These are phyloP conservation scores for Talaromyces ruber DNA, from an alignment of 495 filamentous ascomycete genomes.

Conservation along the genomic window DNA sequence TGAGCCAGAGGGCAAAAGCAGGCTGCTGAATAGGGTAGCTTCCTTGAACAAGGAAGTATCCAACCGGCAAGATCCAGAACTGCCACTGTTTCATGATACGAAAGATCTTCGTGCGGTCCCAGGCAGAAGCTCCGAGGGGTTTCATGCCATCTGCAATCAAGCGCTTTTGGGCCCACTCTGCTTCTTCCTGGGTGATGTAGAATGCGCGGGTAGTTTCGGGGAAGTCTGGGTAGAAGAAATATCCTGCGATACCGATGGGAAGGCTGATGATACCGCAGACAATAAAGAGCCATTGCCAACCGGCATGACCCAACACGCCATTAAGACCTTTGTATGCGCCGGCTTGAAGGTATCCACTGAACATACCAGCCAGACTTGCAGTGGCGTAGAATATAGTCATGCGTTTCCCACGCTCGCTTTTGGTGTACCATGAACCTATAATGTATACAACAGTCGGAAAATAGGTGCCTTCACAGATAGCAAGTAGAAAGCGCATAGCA, in stretches of 20 bases:
- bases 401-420: not conserved
- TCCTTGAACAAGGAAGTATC: slow-evolving; percentile 4
- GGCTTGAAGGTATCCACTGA: not conserved
- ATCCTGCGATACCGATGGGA: not conserved
- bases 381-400: slow-evolving; percentile 1
- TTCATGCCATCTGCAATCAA: slow-evolving; percentile 4
- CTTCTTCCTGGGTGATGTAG: not conserved
- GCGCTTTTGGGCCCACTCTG: not conserved
- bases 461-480: not conserved
- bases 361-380: not conserved
- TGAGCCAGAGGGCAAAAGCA: slow-evolving; percentile 13
- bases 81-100: slow-evolving; percentile 6
- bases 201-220: slow-evolving; percentile 1
- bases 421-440: slow-evolving; percentile 6
- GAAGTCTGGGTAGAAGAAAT: slow-evolving; percentile 1
- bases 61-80: slow-evolving; percentile 1
- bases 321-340: slow-evolving; percentile 11
- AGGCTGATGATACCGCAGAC: slow-evolving; percentile 50
- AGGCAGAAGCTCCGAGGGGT: not conserved
- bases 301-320: slow-evolving; percentile 48
- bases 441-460: slow-evolving; percentile 3
- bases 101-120: slow-evolving; percentile 5
- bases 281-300: slow-evolving; percentile 69
- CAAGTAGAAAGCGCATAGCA: slow-evolving; percentile 5
- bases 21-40: slow-evolving; percentile 1